Percentiles rank a stretch among this genome's conserved stretches.
Conservation (phyloP, 1,139 yeast species). For the Suhomyces maxii region DNA sequence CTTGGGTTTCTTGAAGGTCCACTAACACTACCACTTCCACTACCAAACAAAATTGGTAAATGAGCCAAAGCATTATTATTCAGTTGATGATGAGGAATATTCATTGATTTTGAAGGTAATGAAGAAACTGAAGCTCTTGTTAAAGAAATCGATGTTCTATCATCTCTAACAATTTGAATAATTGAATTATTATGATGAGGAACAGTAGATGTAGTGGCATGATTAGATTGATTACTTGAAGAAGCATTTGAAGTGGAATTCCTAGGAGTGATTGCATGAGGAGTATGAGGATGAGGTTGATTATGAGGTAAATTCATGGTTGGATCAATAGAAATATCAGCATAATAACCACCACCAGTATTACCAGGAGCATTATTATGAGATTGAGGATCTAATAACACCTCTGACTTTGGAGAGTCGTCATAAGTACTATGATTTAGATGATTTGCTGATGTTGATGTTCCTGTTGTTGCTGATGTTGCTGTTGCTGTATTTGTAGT, state of each 20-base stretch:
- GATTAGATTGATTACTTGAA: neutral
- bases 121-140: conserved; percentile 45
- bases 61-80: conserved; percentile 43
- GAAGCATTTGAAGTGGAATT: conserved; percentile 28
- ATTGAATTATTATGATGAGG: conserved; percentile 41
- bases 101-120: conserved; percentile 49
- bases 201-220: conserved; percentile 6
- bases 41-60: conserved; percentile 46
- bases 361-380: conserved; percentile 31
- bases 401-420: conserved; percentile 33
- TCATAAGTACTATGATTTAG: conserved; percentile 27
- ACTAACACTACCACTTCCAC: conserved; percentile 38
- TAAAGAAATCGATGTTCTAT: conserved; percentile 38
- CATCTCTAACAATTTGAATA: conserved; percentile 45
- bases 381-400: conserved; percentile 37
- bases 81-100: conserved; percentile 51
- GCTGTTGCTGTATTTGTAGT: conserved; percentile 1
- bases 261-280: conserved; percentile 37
- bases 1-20: conserved; percentile 47
- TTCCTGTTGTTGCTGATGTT: too few species aligned
- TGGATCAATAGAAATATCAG: conserved; percentile 48
- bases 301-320: conserved; percentile 51
- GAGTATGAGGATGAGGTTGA: conserved; percentile 38
- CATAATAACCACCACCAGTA: conserved; percentile 48
- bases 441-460: conserved; percentile 4